Evolutionary conservation across 2,329 filamentous ascomycete species (phyloP).

Genomic region (Colletotrichum incanum): DNA sequence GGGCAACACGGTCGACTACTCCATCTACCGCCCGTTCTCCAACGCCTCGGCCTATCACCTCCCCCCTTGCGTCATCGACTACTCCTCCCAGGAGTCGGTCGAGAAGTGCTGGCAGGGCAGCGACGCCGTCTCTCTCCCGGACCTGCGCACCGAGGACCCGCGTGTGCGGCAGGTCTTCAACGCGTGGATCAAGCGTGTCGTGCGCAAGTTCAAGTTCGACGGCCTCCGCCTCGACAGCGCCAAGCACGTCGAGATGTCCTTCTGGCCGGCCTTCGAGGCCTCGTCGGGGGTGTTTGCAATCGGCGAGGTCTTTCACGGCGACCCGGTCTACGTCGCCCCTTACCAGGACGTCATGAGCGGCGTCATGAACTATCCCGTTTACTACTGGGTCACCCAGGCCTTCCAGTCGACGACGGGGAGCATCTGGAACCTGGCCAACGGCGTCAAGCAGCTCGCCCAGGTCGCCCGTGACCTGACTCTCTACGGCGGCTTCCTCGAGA

Average conservation of each 20-base stretch:
- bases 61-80: constrained; percentile 71
- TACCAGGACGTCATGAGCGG: constrained; percentile 71
- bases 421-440: constrained; percentile 56
- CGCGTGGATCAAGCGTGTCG: constrained; percentile 72
- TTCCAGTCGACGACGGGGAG: constrained; percentile 50
- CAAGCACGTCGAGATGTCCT: constrained; percentile 73
- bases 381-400: constrained; percentile 57
- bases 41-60: constrained; percentile 71
- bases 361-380: constrained; percentile 73
- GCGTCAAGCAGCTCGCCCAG: constrained; percentile 40
- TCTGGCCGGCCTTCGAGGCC: constrained; percentile 69
- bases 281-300: constrained; percentile 72
- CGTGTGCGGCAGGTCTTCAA: constrained; percentile 67
- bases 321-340: constrained; percentile 64
- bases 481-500: constrained; percentile 65
- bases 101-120: constrained; percentile 64
- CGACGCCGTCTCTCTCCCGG: constrained; percentile 72
- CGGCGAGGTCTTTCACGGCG: constrained; percentile 73
- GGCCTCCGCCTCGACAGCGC: constrained; percentile 74
- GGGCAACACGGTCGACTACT: constrained; percentile 61
- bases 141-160: constrained; percentile 70
- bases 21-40: constrained; percentile 62
- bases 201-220: constrained; percentile 74
- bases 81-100: constrained; percentile 63
- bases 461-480: constrained; percentile 37